Evolutionary conservation across 2,329 filamentous ascomycete genomes (phyloP), one percentile per base, ranked within the genome.

Genomic region (Alternaria infectoria): DNA sequence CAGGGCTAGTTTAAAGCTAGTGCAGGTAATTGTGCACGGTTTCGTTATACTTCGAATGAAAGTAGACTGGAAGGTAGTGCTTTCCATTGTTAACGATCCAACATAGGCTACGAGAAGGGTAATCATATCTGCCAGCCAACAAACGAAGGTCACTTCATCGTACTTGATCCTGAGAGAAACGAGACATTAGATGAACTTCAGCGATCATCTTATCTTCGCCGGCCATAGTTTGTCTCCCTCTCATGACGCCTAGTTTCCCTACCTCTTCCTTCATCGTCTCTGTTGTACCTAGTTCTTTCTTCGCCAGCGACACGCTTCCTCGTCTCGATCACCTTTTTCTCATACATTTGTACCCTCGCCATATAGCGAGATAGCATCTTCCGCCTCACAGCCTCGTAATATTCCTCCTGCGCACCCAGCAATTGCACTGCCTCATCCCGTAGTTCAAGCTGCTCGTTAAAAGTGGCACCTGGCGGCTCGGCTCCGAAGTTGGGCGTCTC

Each of bases 31-130:
- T n/a, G 32, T 36, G 4, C 32, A 4, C 15, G 13, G 4, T 9
- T 5, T 36, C 1, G 2, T 0, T 36, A n/a, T 36, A n/a, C 1
- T 2, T n/a, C n/a, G 2, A 2, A 28, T 3, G 11, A 10, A 28
- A 9, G 25, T 1, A 25, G 8, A 25, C 25, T 9, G 5, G 23
- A 23, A 23, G 1, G 23, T 6, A 23, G 23, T 23, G 5, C 23
- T 23, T 23, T 23, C 6, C 13, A n/a, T n/a, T n/a, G n/a, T 2
- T 10, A n/a, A 36, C 2, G 32, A 36, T 11, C 5, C 2, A 13
- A 13, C 7, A n/a, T n/a, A 2, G 3, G 8, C 32, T 36, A 5
- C 32, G 1, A 2, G 30, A 32, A 13, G 12, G 15, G 1, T 36
- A 8, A n/a, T 36, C 32, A 0, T 9, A n/a, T 36, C 32, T 36